Evolutionary conservation across 2,329 filamentous ascomycete genomes (phyloP).

Genomic region (Sporothrix pseudoabietina): DNA sequence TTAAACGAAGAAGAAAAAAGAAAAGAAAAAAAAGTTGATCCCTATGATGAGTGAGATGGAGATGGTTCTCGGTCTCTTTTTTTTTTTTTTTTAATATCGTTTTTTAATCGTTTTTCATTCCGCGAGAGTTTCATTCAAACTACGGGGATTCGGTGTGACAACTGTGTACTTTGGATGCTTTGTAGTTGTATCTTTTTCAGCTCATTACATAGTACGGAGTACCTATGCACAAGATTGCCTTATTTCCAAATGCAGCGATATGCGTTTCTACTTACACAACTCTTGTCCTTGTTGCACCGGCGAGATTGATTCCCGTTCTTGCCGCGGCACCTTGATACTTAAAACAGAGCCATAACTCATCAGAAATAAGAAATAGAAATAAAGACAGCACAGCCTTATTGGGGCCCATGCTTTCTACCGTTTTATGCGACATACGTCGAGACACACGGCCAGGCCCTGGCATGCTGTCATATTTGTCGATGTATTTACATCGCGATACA

Average conservation of each 20-base stretch:
- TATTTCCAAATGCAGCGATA: conserved; percentile 21
- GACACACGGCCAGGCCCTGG: not conserved
- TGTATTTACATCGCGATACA: not conserved
- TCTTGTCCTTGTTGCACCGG: not conserved
- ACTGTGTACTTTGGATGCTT: not conserved
- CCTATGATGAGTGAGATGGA: conserved; percentile 16
- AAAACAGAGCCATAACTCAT: not conserved
- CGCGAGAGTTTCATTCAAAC: not conserved
- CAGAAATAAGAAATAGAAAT: not conserved
- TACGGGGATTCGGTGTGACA: too few species aligned
- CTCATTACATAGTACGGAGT: not conserved
- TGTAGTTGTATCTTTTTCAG: not conserved
- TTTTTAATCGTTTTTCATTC: not conserved
- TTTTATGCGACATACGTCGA: not conserved
- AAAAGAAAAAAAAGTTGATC: conserved; percentile 2
- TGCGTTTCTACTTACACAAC: conserved; percentile 19
- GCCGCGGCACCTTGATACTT: not conserved
- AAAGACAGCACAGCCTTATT: conserved; percentile 16
- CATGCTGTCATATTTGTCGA: not conserved
- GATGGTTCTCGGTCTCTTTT: not conserved
- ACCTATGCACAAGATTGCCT: conserved; percentile 8
- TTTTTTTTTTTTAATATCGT: not conserved
- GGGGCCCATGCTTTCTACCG: conserved; percentile 3
- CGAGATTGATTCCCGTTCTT: not conserved
- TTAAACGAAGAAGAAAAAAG: not conserved